Evolutionary conservation across 805 yeast species (phyloP).

Genomic region (Metschnikowia corniflorae): DNA sequence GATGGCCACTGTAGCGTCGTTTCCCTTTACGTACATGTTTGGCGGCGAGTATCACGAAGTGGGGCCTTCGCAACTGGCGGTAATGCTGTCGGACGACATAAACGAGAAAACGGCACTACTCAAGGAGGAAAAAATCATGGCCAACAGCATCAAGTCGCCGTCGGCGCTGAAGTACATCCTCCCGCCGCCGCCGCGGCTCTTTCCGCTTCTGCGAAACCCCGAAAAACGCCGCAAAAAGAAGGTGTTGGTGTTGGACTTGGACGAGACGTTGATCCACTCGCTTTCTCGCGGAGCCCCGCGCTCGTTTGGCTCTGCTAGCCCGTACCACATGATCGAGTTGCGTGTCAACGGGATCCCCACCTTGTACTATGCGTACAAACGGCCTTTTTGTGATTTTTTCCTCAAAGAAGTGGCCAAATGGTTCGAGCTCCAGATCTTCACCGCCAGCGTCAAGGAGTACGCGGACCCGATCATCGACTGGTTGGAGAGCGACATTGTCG

Average conservation of each 20-base stretch:
- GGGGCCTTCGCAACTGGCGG: not conserved
- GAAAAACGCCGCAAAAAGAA: conserved; percentile 43
- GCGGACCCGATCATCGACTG: conserved; percentile 97
- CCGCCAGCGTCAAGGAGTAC: conserved; percentile 91
- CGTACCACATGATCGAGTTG: conserved; percentile 77
- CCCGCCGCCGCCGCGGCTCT: conserved; percentile 44
- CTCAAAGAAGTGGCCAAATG: conserved; percentile 73
- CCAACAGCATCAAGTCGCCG: conserved; percentile 41
- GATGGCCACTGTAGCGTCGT: conserved; percentile 49
- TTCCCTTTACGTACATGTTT: conserved; percentile 49
- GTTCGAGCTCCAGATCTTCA: conserved; percentile 87
- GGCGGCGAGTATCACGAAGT: conserved; percentile 14
- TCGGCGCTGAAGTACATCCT: conserved; percentile 41
- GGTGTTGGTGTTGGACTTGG: conserved; percentile 81
- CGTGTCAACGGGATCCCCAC: conserved; percentile 65
- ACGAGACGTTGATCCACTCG: conserved; percentile 93
- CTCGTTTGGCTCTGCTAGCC: conserved; percentile 30
- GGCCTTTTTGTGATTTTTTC: conserved; percentile 89
- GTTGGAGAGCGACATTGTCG: conserved; percentile 61
- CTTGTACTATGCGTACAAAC: conserved; percentile 81
- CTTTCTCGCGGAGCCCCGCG: conserved; percentile 63
- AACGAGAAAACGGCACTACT: conserved; percentile 35
- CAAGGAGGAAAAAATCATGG: conserved; percentile 39
- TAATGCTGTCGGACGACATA: conserved; percentile 14
- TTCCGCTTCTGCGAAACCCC: conserved; percentile 41